These are phyloP conservation scores for Teratosphaeria pseudoeucalypti DNA, from an alignment of 2,329 filamentous ascomycete species.

Conservation along the genomic window DNA sequence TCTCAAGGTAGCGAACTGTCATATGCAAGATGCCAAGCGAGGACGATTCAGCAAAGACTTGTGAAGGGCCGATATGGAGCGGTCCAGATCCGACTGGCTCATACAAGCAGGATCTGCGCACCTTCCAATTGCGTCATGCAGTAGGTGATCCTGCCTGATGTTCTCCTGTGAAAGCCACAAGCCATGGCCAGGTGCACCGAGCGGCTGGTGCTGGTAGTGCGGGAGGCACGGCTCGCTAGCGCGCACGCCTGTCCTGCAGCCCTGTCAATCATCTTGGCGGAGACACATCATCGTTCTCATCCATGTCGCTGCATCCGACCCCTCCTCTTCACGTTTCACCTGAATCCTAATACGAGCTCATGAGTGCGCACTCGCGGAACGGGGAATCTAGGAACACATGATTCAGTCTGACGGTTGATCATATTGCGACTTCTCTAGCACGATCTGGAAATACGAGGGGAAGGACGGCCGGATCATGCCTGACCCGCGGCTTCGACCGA, in stretches of 20 bases:
- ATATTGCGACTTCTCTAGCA: neutral
- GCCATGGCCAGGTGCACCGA: neutral
- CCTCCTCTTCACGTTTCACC: neutral
- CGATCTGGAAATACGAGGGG: neutral
- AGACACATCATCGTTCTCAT: neutral
- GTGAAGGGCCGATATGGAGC: neutral
- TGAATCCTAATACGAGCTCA: neutral
- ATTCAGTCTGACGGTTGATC: neutral
- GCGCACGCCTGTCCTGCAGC: neutral
- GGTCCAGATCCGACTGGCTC: neutral
- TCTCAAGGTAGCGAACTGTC: neutral
- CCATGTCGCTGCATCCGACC: neutral
- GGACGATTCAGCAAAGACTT: neutral
- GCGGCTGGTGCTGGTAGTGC: neutral
- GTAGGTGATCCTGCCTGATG: neutral
- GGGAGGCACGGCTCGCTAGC: neutral
- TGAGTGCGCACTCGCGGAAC: neutral
- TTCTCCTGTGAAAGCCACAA: neutral
- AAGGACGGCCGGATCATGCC: slow-evolving; percentile 3
- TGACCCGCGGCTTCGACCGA: slow-evolving; percentile 2
- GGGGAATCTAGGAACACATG: neutral
- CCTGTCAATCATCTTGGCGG: neutral
- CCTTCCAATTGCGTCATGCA: neutral
- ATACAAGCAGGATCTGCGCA: neutral
- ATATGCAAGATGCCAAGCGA: neutral